Base-by-base conservation (phyloP, 2,329 filamentous ascomycete genomes). In the Ceratocystis colombiana region DNA sequence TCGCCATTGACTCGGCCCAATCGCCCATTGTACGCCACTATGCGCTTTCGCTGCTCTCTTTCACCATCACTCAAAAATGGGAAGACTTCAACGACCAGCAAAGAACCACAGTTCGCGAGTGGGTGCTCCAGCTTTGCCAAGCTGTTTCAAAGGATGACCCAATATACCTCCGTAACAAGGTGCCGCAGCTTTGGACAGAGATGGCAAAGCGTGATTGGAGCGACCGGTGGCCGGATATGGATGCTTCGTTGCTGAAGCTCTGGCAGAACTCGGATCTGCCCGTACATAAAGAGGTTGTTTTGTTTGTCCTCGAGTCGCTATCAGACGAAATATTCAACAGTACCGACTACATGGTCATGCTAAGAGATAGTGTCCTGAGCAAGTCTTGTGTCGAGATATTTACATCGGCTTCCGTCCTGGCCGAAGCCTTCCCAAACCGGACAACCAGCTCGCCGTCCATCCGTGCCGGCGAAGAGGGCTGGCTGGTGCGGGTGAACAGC, bases 171-270 rank as follows among this genome's bases (percentile, higher is more conserved):
- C 84, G 93, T 71, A 97, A 96, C 80, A 99, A 99, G 78, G 87
- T 94, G 44, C 90, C 90, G 33, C 88, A 96, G 76, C 78, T 99
- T 69, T 99, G 94, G 94, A 89, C 92, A 6, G 94, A 97, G 75
- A 81, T 96, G 64, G 91, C 92, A 50, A 97, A 97, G 78, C 84
- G 93, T 71, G 89, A 85, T 73, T 99, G 94, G 94, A 90, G 83
- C n/a, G 81, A 84, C 41, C 88, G 94, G 69, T 99, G 95, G 94
- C 86, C 88, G 79, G 86, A 95, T 73, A 96, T 99, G 93, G 95
- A 99, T 74, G 78, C 85, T 69, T 81, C 89, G 72, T 81, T 99
- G 66, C 84, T 92, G 57, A 83, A 85, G 71, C 80, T 97, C 22
- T 99, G 94, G 94, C 87, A 91, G 74, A 75, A 81, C 17, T 80